Evolutionary conservation across 441 rosid species (phyloP).

Genomic region (Melastoma candidum): DNA sequence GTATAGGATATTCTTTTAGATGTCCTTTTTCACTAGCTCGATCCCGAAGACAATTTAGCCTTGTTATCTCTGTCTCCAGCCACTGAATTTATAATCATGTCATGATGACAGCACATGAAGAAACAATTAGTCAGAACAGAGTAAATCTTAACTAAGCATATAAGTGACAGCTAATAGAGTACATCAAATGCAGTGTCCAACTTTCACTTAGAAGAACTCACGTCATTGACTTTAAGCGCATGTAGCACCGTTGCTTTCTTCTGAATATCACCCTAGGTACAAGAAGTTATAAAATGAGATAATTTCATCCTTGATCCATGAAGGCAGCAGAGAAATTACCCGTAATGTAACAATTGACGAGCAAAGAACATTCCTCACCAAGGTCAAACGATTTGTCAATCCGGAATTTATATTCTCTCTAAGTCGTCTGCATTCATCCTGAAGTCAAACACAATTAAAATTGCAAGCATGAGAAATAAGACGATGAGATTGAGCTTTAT

Average conservation of each 20-base stretch:
- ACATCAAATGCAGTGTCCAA: too few species aligned
- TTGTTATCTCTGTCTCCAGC: slow-evolving; percentile 64
- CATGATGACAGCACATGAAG: slow-evolving; percentile 1
- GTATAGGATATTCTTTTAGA: slow-evolving; percentile 81
- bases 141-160: neutral
- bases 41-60: slow-evolving; percentile 70
- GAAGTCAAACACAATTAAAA: slow-evolving; percentile 17
- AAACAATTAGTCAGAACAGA: neutral
- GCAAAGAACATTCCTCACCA: slow-evolving; percentile 39
- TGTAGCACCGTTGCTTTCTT: slow-evolving; percentile 63
- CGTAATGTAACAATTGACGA: slow-evolving; percentile 12
- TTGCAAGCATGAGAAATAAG: slow-evolving; percentile 5
- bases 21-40: slow-evolving; percentile 89
- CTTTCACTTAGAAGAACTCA: slow-evolving; percentile 27
- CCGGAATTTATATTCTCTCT: slow-evolving; percentile 68
- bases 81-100: slow-evolving; percentile 31
- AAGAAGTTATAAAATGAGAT: slow-evolving; percentile 15
- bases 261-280: slow-evolving; percentile 73
- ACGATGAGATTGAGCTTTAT: too few species aligned
- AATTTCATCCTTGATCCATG: neutral
- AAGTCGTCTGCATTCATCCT: slow-evolving; percentile 86
- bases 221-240: slow-evolving; percentile 57
- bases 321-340: slow-evolving; percentile 11
- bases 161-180: too few species aligned
- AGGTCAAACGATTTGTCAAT: slow-evolving; percentile 52